A percentile compares a stretch with the other conserved stretches of the same genome.
phyloP scores from a whole-genome alignment of 345 rosid species.

The Gossypium sturtianum region DNA sequence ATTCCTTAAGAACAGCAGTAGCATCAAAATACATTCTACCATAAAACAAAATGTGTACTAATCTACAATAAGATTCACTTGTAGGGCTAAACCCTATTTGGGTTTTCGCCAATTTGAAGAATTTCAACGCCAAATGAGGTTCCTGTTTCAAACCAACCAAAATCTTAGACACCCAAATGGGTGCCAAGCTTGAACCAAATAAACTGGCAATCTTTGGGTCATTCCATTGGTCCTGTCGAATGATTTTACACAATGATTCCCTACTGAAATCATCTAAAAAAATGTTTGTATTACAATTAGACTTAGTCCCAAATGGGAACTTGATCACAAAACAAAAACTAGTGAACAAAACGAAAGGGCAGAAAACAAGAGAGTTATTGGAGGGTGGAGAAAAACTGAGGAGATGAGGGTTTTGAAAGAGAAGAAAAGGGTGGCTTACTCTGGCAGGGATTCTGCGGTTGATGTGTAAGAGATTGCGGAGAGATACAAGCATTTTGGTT shows the following conservation, averaged over 20 bases:
- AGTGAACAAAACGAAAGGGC: conserved; percentile 42
- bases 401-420: conserved; percentile 20
- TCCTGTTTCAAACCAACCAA: conserved; percentile 43
- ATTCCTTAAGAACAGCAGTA: conserved; percentile 38
- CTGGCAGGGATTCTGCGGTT: conserved; percentile 12
- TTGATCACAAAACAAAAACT: conserved; percentile 42
- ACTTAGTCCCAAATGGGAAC: conserved; percentile 34
- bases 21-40: conserved; percentile 57
- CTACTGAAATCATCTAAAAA: conserved; percentile 19
- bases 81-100: conserved; percentile 32
- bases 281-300: conserved; percentile 6
- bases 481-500: conserved; percentile 43
- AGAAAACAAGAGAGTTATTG: conserved; percentile 14
- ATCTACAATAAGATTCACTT: conserved; percentile 40
- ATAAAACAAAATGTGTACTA: conserved; percentile 52
- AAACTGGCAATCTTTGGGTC: conserved; percentile 28
- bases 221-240: conserved; percentile 40
- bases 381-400: conserved; percentile 2
- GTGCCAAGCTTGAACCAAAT: conserved; percentile 34
- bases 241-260: conserved; percentile 34
- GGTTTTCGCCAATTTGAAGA: conserved; percentile 56
- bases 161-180: conserved; percentile 48
- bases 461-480: conserved; percentile 38
- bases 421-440: conserved; percentile 29
- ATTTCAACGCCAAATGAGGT: conserved; percentile 48